Percentiles rank a stretch among this genome's conserved stretches.
Evolutionary conservation across 2,329 filamentous ascomycete genomes (phyloP).

Genomic region (Exophiala oligosperma): DNA sequence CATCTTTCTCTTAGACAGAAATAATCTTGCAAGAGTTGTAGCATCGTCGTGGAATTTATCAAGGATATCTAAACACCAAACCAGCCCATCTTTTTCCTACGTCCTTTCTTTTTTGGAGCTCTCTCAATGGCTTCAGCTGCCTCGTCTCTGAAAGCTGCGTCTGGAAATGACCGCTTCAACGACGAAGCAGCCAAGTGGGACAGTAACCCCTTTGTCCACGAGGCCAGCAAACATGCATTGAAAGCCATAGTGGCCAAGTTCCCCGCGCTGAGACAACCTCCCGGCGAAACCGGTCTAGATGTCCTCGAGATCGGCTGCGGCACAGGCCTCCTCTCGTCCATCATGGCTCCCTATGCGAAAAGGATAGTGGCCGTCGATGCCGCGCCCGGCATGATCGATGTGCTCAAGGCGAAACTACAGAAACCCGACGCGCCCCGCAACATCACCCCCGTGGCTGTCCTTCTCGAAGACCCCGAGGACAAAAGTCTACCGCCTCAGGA

Average conservation of each 20-base stretch:
- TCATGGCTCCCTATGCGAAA: conserved; percentile 49
- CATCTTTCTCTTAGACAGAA: no score
- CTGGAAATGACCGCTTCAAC: conserved; percentile 53
- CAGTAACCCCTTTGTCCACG: conserved; percentile 51
- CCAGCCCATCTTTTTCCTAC: no score
- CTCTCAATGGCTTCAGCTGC: conserved; percentile 24
- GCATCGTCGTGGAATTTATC: no score
- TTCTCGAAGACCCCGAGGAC: conserved; percentile 54
- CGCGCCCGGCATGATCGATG: conserved; percentile 56
- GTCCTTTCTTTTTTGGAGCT: neutral
- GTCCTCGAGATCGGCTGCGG: conserved; percentile 60
- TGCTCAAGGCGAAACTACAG: conserved; percentile 47
- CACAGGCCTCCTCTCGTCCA: conserved; percentile 55
- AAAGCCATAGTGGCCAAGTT: conserved; percentile 46
- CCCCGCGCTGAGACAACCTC: conserved; percentile 33
- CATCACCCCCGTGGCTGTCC: conserved; percentile 47
- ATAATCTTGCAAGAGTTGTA: no score
- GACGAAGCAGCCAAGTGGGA: conserved; percentile 57
- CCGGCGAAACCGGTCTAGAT: conserved; percentile 36
- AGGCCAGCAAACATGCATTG: conserved; percentile 46
- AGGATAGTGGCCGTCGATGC: conserved; percentile 56
- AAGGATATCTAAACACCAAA: no score
- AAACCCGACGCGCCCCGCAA: conserved; percentile 38
- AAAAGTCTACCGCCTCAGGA: conserved; percentile 40
- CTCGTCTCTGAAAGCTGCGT: conserved; percentile 18